Percentiles rank a stretch among this genome's conserved stretches.
Evolutionary conservation across 305 asterid genomes (phyloP).

Genomic region (Euphrasia arctica): DNA sequence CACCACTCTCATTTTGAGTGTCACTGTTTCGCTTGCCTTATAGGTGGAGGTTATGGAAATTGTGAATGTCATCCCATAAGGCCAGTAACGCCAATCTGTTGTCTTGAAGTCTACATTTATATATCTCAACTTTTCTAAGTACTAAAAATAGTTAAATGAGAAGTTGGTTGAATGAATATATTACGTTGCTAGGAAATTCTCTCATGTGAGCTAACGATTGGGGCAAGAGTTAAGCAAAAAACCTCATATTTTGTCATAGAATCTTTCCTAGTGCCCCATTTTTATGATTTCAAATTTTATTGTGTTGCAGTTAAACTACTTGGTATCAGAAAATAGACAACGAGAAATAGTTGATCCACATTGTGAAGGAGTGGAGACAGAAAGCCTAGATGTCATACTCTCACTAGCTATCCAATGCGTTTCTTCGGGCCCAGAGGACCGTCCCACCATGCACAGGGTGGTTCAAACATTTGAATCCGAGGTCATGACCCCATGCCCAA

Average conservation of each 20-base stretch:
- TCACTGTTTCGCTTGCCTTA: background rate
- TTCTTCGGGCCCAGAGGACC: conserved; percentile 76
- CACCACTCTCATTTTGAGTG: background rate
- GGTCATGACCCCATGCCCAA: conserved; percentile 90
- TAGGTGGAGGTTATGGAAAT: background rate
- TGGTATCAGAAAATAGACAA: conserved; percentile 64
- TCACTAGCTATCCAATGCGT: conserved; percentile 81
- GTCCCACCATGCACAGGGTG: conserved; percentile 93
- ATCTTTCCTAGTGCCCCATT: background rate
- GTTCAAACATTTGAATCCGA: conserved; percentile 90
- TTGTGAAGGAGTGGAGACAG: conserved; percentile 72
- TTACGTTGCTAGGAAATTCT: background rate
- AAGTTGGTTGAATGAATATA: background rate
- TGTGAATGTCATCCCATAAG: background rate
- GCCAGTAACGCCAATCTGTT: too few species aligned
- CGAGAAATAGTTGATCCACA: conserved; percentile 71
- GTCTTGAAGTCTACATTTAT: background rate
- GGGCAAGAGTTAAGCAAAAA: background rate
- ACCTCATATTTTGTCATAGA: background rate
- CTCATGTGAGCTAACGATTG: background rate
- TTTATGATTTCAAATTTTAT: background rate
- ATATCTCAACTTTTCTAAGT: background rate
- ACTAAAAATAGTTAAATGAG: background rate
- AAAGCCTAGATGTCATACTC: conserved; percentile 71
- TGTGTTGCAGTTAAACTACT: conserved; percentile 56